These are phyloP conservation scores for Colletotrichum neosansevieriae DNA, from an alignment of 2,329 filamentous ascomycete species.

Conservation along the genomic window DNA sequence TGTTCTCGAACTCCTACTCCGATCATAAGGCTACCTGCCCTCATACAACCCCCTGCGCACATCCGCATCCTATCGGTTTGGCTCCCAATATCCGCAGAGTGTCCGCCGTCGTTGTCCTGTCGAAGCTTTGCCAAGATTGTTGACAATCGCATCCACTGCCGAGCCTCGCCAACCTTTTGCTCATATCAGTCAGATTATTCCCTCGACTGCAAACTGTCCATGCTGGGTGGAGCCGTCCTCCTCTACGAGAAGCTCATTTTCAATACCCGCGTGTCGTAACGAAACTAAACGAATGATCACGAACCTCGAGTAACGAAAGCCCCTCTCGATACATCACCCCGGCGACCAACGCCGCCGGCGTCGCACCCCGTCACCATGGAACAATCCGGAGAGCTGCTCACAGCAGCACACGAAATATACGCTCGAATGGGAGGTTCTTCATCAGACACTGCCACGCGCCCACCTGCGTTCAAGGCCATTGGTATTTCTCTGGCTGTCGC, in stretches of 20 bases:
- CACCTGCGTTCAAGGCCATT: slow-evolving; percentile 80
- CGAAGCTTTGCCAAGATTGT: slow-evolving; percentile 37
- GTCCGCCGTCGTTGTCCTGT: not conserved
- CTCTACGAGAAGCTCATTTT: not conserved
- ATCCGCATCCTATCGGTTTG: not conserved
- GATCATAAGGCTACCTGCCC: not conserved
- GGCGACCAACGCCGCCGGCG: slow-evolving; percentile 34
- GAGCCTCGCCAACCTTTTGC: not conserved
- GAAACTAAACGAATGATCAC: slow-evolving; percentile 29
- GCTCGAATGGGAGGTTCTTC: slow-evolving; percentile 37
- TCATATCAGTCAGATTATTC: not conserved
- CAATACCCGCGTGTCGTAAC: not conserved
- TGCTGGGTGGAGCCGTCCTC: not conserved
- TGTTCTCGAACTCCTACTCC: slow-evolving; percentile 5
- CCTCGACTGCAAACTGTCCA: not conserved
- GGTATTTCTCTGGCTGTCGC: slow-evolving; percentile 87
- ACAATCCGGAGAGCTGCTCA: slow-evolving; percentile 31
- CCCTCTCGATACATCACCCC: slow-evolving; percentile 20
- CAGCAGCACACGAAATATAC: slow-evolving; percentile 37
- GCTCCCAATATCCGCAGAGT: not conserved
- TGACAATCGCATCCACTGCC: slow-evolving; percentile 24
- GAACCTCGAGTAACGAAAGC: slow-evolving; percentile 23
- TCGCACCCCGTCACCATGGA: slow-evolving; percentile 28
- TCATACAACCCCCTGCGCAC: not conserved
- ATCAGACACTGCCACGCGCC: slow-evolving; percentile 51